Percentiles rank a stretch among this genome's conserved stretches.
Evolutionary conservation across 495 filamentous ascomycete species (phyloP).

Genomic region (Tuber brumale): DNA sequence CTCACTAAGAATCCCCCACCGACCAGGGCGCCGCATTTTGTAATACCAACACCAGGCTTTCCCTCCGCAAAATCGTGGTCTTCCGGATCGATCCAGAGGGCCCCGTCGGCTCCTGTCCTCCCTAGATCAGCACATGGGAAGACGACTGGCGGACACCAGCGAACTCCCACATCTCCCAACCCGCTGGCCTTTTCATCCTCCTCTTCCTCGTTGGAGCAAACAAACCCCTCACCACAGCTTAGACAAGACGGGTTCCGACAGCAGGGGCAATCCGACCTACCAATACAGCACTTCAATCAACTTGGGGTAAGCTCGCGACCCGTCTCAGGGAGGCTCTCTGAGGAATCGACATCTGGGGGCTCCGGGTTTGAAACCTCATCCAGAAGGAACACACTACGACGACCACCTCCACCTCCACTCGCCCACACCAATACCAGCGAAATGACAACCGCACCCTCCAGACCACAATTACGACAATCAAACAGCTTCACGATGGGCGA

Average conservation of each 20-base stretch:
- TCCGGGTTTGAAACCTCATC: constrained; percentile 31
- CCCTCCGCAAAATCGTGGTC: constrained; percentile 38
- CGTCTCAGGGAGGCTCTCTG: constrained; percentile 38
- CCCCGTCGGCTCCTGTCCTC: constrained; percentile 40
- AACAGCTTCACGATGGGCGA: constrained; percentile 67
- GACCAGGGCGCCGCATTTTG: constrained; percentile 31
- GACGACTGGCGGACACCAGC: constrained; percentile 31
- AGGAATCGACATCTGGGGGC: constrained; percentile 36
- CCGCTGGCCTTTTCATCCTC: constrained; percentile 40
- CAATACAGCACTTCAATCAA: constrained; percentile 26
- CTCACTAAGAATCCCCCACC: constrained; percentile 41
- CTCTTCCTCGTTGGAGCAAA: constrained; percentile 39
- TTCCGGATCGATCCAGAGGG: constrained; percentile 41
- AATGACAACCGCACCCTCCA: constrained; percentile 46
- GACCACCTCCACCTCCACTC: constrained; percentile 50
- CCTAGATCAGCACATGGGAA: constrained; percentile 40
- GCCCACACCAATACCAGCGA: constrained; percentile 57
- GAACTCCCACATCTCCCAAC: constrained; percentile 42
- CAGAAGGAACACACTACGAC: constrained; percentile 45
- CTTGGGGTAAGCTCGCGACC: constrained; percentile 35
- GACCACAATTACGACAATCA: constrained; percentile 65
- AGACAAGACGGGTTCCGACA: constrained; percentile 38
- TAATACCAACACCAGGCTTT: constrained; percentile 39
- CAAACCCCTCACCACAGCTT: constrained; percentile 37
- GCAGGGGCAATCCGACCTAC: constrained; percentile 17